Base-by-base conservation (phyloP, 345 rosid genomes). In the Lumnitzera racemosa region DNA sequence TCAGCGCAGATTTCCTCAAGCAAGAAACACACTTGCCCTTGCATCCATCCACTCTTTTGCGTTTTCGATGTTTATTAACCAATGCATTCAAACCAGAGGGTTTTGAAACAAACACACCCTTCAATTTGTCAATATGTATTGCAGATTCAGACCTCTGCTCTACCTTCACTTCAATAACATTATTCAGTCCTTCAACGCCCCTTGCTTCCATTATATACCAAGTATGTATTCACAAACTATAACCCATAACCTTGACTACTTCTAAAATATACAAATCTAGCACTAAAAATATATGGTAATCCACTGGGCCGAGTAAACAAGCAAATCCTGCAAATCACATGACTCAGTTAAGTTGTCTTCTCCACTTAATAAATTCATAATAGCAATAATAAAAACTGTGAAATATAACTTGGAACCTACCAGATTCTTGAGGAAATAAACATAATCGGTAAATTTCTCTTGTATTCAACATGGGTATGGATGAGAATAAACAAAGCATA, bases 31-130 rank as follows among this genome's bases (percentile, higher is more conserved):
- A 71, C 60, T 69, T 62, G 55, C 73, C 72, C 55, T 48, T 48
- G 59, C 61, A 66, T 47, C 69, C 76, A 53, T 65, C 76, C 23
- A 81, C 15, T 65, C 75, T 82, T 58, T 84, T 81, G 31, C 90
- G 81, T 66, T 89, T 89, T 3, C 72, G 76, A 58, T 29, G 71
- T 66, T 67, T 67, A 31, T 62, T 74, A 16, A 58, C 17, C 41
- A 66, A 62, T 2, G 61, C 62, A 50, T 74, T 61, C 65, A 65
- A 69, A 55, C 70, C 25, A 43, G 82, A 70, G 70, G 67, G 61
- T 9, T 51, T 24, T 16, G 57, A 11, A 23, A 17, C 53, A 53
- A 48, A 48, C 47, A 46, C 51, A 55, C 43, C 61, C 43, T 61
- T 41, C 24, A 46, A 51, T 17, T 55, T 25, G n/a, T 54, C 58